A percentile compares a stretch with the other conserved stretches of the same genome.
Evolutionary conservation across 331 rosid species (phyloP).

Genomic region (Quercus lobata): DNA sequence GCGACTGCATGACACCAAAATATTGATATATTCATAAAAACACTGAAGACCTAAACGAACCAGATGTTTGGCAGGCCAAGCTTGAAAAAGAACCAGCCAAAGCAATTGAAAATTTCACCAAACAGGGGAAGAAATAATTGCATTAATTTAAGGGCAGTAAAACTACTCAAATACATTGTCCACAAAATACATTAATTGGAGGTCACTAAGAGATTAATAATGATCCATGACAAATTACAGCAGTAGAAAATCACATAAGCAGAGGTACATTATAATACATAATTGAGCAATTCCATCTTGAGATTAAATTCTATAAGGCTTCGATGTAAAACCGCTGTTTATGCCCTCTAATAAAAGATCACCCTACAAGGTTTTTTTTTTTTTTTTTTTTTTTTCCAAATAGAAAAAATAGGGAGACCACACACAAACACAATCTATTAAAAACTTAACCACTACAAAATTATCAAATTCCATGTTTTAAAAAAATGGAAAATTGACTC

Average conservation of each 20-base stretch:
- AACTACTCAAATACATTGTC: not conserved
- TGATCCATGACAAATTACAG: not conserved
- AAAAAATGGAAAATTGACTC: too few relatives aligned
- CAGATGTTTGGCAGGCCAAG: not conserved
- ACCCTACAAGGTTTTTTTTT: too few relatives aligned
- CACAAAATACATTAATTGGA: not conserved
- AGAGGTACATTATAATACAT: not conserved
- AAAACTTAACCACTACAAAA: too few relatives aligned
- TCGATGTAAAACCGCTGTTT: too few relatives aligned
- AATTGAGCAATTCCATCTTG: not conserved
- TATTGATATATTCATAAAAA: not conserved
- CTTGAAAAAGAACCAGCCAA: not conserved
- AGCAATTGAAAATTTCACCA: not conserved
- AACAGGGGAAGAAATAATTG: not conserved
- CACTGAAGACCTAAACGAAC: not conserved
- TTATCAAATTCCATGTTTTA: too few relatives aligned
- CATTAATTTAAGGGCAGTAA: not conserved
- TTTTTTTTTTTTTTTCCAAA: too few relatives aligned
- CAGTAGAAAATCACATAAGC: not conserved
- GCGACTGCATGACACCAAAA: constrained; percentile 54
- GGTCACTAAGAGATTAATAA: too few relatives aligned
- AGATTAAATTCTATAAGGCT: too few relatives aligned
- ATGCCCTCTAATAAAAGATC: too few relatives aligned
- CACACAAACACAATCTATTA: too few relatives aligned
- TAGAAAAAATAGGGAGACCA: too few relatives aligned